These are phyloP conservation scores for Aspergillus sp. DNA, from an alignment of 2,329 filamentous ascomycete species.

Conservation along the genomic window DNA sequence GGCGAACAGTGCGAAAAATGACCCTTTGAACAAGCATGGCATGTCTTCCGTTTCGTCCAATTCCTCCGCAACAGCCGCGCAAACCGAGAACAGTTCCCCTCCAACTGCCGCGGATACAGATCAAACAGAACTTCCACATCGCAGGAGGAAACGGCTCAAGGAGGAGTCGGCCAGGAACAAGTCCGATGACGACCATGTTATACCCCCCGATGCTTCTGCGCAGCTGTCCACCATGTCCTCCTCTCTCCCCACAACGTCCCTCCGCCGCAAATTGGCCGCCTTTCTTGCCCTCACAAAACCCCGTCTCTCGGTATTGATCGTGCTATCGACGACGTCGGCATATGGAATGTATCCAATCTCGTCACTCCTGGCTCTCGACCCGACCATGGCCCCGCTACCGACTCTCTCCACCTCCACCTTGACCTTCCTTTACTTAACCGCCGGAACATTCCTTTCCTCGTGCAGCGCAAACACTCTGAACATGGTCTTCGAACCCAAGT, in stretches of 20 bases:
- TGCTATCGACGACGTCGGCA: constrained; percentile 83
- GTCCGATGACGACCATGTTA: constrained; percentile 26
- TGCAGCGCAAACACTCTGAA: constrained; percentile 92
- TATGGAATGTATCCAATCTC: constrained; percentile 94
- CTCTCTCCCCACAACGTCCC: constrained; percentile 53
- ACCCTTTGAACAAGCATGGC: constrained; percentile 17
- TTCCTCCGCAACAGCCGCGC: constrained; percentile 16
- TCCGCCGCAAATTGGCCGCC: constrained; percentile 68
- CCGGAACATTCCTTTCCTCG: constrained; percentile 82
- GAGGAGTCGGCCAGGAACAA: constrained; percentile 21
- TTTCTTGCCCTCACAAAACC: constrained; percentile 94
- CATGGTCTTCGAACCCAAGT: constrained; percentile 91
- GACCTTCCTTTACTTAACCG: constrained; percentile 87
- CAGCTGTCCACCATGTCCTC: constrained; percentile 58
- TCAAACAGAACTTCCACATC: constrained; percentile 38
- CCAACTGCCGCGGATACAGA: constrained; percentile 19
- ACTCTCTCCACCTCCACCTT: constrained; percentile 74
- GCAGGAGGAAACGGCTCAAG: constrained; percentile 44
- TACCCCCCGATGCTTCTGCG: constrained; percentile 61
- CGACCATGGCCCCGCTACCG: constrained; percentile 56
- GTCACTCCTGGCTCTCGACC: constrained; percentile 76
- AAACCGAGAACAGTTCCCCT: constrained; percentile 14
- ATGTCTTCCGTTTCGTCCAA: constrained; percentile 26
- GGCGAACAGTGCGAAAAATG: constrained; percentile 27
- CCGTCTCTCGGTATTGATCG: constrained; percentile 84